Conservation (phyloP, 176 grass and related monocot genomes). For the Puya raimondii region DNA sequence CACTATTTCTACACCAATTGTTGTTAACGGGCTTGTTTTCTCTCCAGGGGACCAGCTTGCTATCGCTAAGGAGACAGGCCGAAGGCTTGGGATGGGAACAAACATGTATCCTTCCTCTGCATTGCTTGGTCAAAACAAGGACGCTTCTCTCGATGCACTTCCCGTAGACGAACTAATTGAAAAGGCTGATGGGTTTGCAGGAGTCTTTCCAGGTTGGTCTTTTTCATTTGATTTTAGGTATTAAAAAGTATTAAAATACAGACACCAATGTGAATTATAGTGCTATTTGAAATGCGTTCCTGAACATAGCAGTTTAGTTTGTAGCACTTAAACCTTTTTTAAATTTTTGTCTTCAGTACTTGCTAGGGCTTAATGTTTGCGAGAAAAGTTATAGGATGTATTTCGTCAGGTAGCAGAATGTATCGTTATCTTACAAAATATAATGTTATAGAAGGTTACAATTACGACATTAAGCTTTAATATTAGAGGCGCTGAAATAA, state of each 20-base stretch:
- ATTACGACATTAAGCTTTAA: too few species aligned
- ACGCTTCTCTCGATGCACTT: constrained; percentile 5
- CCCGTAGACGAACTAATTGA: constrained; percentile 24
- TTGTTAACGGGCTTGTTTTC: background rate
- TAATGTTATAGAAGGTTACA: too few species aligned
- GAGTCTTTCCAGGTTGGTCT: constrained; percentile 24
- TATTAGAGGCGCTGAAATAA: too few species aligned
- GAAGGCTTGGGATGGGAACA: constrained; percentile 28
- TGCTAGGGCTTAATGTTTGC: too few species aligned
- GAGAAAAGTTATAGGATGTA: too few species aligned
- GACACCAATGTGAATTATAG: too few species aligned
- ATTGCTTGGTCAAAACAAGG: constrained; percentile 23
- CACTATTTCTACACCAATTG: background rate
- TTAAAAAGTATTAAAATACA: too few species aligned
- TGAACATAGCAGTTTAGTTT: too few species aligned
- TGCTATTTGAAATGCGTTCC: too few species aligned
- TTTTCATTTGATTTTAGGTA: background rate
- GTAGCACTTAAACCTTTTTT: too few species aligned
- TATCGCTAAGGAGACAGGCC: constrained; percentile 24
- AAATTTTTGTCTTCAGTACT: too few species aligned
- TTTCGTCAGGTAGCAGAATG: background rate
- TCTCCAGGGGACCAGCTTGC: constrained; percentile 24
- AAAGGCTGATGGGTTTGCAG: constrained; percentile 28
- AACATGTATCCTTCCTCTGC: constrained; percentile 33
- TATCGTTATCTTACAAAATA: too few species aligned